Conservation (phyloP, 108 stramenopile species). For the Tribonema minus region DNA sequence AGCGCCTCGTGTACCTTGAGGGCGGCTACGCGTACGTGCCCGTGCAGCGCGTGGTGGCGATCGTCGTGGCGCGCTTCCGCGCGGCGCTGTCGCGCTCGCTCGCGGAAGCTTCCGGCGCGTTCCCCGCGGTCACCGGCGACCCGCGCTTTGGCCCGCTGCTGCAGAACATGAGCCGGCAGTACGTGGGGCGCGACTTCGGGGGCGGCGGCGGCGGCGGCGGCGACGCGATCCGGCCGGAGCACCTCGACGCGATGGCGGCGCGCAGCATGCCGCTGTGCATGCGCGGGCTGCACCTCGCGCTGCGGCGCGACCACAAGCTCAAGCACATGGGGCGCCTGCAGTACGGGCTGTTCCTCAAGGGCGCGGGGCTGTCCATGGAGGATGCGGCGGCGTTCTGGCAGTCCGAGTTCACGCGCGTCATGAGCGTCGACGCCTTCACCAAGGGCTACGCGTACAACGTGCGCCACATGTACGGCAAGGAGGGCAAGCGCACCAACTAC, state of each 20-base stretch:
- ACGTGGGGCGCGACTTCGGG: constrained; percentile 34
- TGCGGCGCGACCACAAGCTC: constrained; percentile 79
- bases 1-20: constrained; percentile 71
- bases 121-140: constrained; percentile 45
- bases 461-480: constrained; percentile 96
- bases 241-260: constrained; percentile 62
- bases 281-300: constrained; percentile 72
- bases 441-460: constrained; percentile 91
- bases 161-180: constrained; percentile 32
- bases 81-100: constrained; percentile 44
- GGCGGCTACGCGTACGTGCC: constrained; percentile 84
- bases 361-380: constrained; percentile 83
- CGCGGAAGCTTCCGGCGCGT: constrained; percentile 49
- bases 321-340: constrained; percentile 91
- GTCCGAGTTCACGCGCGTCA: constrained; percentile 49
- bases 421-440: constrained; percentile 75
- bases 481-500: constrained; percentile 86
- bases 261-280: constrained; percentile 93
- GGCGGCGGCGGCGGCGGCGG: constrained; percentile 35
- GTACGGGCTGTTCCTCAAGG: constrained; percentile 95
- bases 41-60: constrained; percentile 66
- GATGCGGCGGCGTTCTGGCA: constrained; percentile 86
- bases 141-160: constrained; percentile 73
- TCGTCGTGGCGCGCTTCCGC: too few relatives aligned
- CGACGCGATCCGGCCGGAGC: constrained; percentile 62